phyloP scores from a whole-genome alignment of 495 filamentous ascomycete species.

The Penicillium lividum region DNA sequence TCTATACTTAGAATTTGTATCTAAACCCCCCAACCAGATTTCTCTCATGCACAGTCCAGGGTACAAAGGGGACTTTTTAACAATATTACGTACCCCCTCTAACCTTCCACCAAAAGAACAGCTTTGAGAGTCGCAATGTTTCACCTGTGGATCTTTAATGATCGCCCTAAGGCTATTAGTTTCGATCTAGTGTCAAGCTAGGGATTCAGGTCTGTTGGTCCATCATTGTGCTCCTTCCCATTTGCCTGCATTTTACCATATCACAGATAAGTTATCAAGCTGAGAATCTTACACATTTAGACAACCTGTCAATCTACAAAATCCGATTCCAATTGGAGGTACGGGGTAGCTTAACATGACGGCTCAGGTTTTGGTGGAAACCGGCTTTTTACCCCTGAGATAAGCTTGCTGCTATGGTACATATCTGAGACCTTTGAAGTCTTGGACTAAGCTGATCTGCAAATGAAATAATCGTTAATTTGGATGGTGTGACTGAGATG shows the following conservation, averaged over 20 bases:
- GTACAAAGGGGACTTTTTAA: neutral
- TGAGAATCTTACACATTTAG: too few relatives aligned
- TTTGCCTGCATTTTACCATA: too few relatives aligned
- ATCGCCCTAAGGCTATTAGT: slow-evolving; percentile 27
- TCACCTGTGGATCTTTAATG: slow-evolving; percentile 29
- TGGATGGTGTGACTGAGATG: neutral
- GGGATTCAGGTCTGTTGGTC: neutral
- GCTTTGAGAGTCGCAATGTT: slow-evolving; percentile 25
- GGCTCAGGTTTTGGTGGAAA: neutral
- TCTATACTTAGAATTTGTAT: slow-evolving; percentile 4
- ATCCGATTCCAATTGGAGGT: neutral
- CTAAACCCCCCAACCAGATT: neutral
- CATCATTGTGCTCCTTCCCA: neutral
- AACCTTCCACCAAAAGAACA: neutral
- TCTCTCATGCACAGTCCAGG: neutral
- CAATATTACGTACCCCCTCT: slow-evolving; percentile 27
- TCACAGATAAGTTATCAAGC: too few relatives aligned
- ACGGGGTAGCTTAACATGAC: neutral
- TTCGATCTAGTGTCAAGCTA: slow-evolving; percentile 21
- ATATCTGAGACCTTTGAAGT: neutral
- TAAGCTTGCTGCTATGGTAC: slow-evolving; percentile 8
- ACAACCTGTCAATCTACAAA: too few relatives aligned
- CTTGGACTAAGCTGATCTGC: neutral
- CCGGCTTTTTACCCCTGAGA: neutral
- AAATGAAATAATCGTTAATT: neutral